A percentile compares a stretch with the other conserved stretches of the same genome.
phyloP scores from a whole-genome alignment of 2,329 filamentous ascomycete species.

The Colletotrichum gloeosporioides region DNA sequence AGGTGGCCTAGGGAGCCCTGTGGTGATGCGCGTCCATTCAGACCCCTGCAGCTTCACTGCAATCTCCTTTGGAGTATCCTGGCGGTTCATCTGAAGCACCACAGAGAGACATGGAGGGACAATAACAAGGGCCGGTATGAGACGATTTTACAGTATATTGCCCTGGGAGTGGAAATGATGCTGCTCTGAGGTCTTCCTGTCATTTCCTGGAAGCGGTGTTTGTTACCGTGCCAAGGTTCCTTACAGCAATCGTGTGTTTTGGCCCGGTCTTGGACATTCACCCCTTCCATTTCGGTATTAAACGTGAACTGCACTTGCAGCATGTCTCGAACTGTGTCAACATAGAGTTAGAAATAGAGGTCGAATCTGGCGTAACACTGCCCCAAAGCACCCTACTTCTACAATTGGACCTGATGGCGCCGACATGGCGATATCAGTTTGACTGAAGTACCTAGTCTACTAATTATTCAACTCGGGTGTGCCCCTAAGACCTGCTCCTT shows the following conservation, averaged over 20 bases:
- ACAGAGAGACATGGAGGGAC: background rate
- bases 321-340: background rate
- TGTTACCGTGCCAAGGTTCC: background rate
- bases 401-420: background rate
- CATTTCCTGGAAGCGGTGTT: background rate
- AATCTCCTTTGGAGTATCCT: background rate
- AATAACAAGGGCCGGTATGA: background rate
- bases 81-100: background rate
- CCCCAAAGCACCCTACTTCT: background rate
- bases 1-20: background rate
- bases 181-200: background rate
- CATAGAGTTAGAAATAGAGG: background rate
- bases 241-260: background rate
- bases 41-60: background rate
- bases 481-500: background rate
- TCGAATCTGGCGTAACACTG: background rate
- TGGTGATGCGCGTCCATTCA: background rate
- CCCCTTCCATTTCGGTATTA: background rate
- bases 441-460: background rate
- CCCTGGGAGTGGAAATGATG: background rate
- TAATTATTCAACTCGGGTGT: background rate
- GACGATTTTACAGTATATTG: background rate
- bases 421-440: background rate
- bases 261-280: background rate
- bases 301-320: background rate